Evolutionary conservation across 1,284 basidiomycete genomes (phyloP), one percentile per base, ranked within the genome.

Genomic region (Fomitopsis schrenkii): DNA sequence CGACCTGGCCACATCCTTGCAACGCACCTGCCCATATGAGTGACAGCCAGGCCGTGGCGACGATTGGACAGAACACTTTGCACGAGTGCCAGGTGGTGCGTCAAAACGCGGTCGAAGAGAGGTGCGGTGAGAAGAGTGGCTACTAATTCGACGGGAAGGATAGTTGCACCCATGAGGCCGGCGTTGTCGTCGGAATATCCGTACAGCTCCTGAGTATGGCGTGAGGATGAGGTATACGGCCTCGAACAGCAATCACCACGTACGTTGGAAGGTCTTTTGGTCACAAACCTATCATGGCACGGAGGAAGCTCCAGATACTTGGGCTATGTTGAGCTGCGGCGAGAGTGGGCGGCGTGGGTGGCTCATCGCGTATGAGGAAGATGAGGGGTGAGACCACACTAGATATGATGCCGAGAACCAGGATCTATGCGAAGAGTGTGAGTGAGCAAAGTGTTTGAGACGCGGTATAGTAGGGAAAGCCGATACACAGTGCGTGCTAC

Each of bases 91-190:
- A 93, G 79, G 64, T 84, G 85, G 63, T 85, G 80, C 1, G 90
- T 91, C 61, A 93, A 83, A 8, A 91, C 83, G 26, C 91, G 83
- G 68, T 94, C 91, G 67, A 92, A 88, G 2, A 93, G 73, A 0
- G 91, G 92, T 0, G 91, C 83, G 0, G 85, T 84, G 55, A 86
- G 66, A 38, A 85, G 75, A 0, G 91, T 87, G 15, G 83, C 80
- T 3, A 88, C 74, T 62, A 94, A 82, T 9, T 92, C 91, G 1
- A 86, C 79, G 36, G 91, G 73, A 5, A 92, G 79, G 33, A 91
- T 73, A 28, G 79, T 80, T 10, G 88, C 88, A 36, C 90, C 87
- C 75, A 93, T 77, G 36, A 91, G 76, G 8, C 91, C 91, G 33
- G 86, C 79, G 17, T 75, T 79, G 59, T 83, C 79, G 28, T 82